Conservation (phyloP, 2,329 filamentous ascomycete genomes). For the Zymoseptoria crescenta region DNA sequence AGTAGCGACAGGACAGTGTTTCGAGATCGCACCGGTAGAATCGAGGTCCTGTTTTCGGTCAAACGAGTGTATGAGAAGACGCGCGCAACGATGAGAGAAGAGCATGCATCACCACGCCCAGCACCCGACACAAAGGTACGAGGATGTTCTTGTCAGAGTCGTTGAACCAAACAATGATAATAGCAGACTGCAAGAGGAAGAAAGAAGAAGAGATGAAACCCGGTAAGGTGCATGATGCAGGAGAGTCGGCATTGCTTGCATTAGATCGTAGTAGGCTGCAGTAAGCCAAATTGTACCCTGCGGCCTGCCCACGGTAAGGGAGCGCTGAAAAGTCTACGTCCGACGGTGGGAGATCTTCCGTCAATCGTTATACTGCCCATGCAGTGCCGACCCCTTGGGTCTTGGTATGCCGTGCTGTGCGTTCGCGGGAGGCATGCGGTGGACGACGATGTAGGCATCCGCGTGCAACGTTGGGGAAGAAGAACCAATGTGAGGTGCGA, state of each 20-base stretch:
- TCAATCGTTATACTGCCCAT: background rate
- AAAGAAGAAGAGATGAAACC: conserved; percentile 20
- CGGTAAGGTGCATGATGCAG: conserved; percentile 18
- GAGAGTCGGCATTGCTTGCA: conserved; percentile 9
- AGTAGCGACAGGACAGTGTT: conserved; percentile 14
- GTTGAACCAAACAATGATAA: conserved; percentile 10
- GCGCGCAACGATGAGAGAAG: conserved; percentile 20
- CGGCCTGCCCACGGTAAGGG: conserved; percentile 4
- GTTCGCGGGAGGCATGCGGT: background rate
- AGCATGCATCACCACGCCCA: conserved; percentile 20
- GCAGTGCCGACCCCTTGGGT: conserved; percentile 1
- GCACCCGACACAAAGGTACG: conserved; percentile 15
- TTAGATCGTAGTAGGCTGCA: conserved; percentile 8
- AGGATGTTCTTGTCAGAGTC: conserved; percentile 8
- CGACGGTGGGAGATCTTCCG: background rate
- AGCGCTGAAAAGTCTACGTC: background rate
- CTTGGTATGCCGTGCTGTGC: background rate
- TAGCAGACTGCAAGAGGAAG: conserved; percentile 12
- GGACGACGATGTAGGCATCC: background rate
- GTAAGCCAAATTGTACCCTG: conserved; percentile 9
- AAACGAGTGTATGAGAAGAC: conserved; percentile 28
- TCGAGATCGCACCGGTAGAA: conserved; percentile 10
- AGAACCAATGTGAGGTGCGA: background rate
- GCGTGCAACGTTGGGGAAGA: background rate
- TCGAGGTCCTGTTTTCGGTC: conserved; percentile 3